phyloP scores from a whole-genome alignment of 148 eudicot species.

The Vaccinium darrowii region DNA sequence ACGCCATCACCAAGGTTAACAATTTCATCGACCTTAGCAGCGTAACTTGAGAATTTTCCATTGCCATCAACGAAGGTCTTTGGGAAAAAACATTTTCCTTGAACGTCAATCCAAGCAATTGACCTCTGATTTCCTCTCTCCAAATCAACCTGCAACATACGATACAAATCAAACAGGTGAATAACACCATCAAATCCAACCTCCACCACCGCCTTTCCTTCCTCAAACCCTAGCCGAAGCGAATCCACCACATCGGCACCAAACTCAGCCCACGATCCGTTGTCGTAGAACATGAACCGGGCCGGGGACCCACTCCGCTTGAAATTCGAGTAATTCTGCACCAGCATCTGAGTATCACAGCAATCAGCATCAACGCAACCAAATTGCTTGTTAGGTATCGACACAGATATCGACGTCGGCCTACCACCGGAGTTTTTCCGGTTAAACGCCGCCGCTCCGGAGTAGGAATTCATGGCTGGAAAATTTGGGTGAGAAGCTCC shows the following conservation, averaged over 20 bases:
- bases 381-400: neutral
- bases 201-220: slow-evolving; percentile 30
- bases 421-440: neutral
- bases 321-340: slow-evolving; percentile 48
- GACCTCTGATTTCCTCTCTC: slow-evolving; percentile 39
- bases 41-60: slow-evolving; percentile 1
- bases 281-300: slow-evolving; percentile 36
- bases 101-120: slow-evolving; percentile 65
- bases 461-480: neutral
- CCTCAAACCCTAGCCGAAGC: slow-evolving; percentile 35
- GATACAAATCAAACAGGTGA: slow-evolving; percentile 15
- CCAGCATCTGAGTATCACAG: slow-evolving; percentile 18
- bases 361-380: neutral
- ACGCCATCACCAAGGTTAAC: neutral
- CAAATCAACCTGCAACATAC: slow-evolving; percentile 25
- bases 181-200: neutral
- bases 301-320: slow-evolving; percentile 40
- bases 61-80: slow-evolving; percentile 36
- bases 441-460: neutral
- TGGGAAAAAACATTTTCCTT: slow-evolving; percentile 49
- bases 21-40: neutral
- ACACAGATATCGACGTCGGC: neutral
- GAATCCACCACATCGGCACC: slow-evolving; percentile 19
- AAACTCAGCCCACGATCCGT: slow-evolving; percentile 48
- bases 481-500: neutral